Evolutionary conservation across 768 basidiomycete species (phyloP).

Genomic region (Lentinula guzmanii): DNA sequence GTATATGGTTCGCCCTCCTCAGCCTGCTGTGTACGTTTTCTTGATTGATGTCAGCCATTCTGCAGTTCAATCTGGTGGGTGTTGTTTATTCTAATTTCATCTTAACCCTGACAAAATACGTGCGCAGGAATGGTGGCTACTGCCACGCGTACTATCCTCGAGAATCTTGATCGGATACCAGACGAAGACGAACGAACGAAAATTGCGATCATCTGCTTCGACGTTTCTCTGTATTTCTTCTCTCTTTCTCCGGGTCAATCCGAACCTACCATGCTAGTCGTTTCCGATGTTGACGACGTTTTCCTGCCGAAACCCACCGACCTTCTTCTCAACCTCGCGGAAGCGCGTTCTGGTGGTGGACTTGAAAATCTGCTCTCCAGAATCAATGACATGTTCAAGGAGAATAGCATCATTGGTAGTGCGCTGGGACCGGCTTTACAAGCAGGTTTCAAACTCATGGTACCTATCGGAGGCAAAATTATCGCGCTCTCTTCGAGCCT

Average conservation of each 20-base stretch:
- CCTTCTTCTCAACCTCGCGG: conserved; percentile 90
- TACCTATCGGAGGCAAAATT: conserved; percentile 88
- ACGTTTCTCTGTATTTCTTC: conserved; percentile 94
- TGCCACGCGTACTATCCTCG: conserved; percentile 92
- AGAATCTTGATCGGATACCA: conserved; percentile 91
- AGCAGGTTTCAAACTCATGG: conserved; percentile 94
- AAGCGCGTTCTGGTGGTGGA: conserved; percentile 55
- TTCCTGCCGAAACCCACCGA: conserved; percentile 97
- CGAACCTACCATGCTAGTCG: conserved; percentile 93
- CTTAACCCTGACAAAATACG: neutral
- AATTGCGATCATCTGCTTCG: conserved; percentile 88
- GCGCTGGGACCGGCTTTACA: conserved; percentile 93
- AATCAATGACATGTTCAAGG: conserved; percentile 96
- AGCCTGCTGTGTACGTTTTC: conserved; percentile 95
- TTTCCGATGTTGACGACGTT: conserved; percentile 94
- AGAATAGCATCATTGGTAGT: conserved; percentile 89
- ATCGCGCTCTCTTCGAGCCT: conserved; percentile 79
- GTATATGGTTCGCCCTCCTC: conserved; percentile 98
- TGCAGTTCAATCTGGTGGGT: conserved; percentile 81
- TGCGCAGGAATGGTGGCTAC: conserved; percentile 91
- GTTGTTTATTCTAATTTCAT: neutral
- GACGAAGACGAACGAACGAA: conserved; percentile 93
- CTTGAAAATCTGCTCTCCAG: conserved; percentile 78
- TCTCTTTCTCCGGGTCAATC: conserved; percentile 63
- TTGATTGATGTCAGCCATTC: conserved; percentile 93